Base-by-base conservation (phyloP, 1,139 yeast genomes). In the Hyphopichia burtonii region DNA sequence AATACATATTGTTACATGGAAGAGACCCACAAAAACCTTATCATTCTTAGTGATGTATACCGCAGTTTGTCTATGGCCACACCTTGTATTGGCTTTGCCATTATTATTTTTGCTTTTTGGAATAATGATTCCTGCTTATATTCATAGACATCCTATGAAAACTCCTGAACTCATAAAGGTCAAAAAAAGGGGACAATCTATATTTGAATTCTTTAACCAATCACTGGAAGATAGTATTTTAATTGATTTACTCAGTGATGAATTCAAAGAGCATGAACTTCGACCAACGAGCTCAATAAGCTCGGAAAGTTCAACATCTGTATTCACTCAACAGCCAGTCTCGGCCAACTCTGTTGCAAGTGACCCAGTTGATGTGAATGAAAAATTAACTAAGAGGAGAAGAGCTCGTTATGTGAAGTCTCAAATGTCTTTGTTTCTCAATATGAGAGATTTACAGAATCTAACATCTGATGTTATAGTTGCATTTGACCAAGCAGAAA, bases 71-170 rank as follows among this genome's bases (percentile, higher is more conserved):
- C 61, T 85, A 36, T 77, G 86, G 66, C 96, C 96, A 0, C 83
- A 82, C 55, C 63, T 86, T 40, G 68, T 88, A 7, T 61, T 84
- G 31, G 75, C 82, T 1, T 67, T 83, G 34, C 96, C 97, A 0
- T 55, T 86, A 31, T 47, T 83, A 1, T 74, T 70, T 40, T 44
- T 87, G 4, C 58, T 85, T 31, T 69, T 76, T 46, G 83, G 82
- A 0, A 66, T 85, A 2, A 71, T 89, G 66, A 68, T 85, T 1
- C 93, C 95, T 0, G 89, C 87, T 1, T 90, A 83, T 54, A 67
- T 80, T 17, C 70, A 76, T 41, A 71, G 89, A 41, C 96, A 89
- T 57, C 96, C 91, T 0, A 67, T 80, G 52, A 63, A 70, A 23
- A 64, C 67, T 11, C 71, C 75, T 0, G 68, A 69, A 22, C 51